These are phyloP conservation scores for Picocystis sp. DNA, from an alignment of 163 green algal species.

Conservation along the genomic window DNA sequence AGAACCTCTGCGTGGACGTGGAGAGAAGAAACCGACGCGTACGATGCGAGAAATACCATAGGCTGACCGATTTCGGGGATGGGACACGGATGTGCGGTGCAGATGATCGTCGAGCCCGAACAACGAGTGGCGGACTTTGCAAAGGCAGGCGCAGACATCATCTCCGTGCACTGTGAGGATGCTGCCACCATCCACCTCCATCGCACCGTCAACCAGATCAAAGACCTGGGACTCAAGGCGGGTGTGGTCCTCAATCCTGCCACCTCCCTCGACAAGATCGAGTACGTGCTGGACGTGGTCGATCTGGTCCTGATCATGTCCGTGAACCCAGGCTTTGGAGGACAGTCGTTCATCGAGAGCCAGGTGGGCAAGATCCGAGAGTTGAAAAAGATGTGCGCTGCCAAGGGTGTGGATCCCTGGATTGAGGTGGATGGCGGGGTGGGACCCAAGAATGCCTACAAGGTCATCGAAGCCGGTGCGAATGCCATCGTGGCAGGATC, in stretches of 20 bases:
- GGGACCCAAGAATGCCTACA: conserved; percentile 78
- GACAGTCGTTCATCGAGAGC: conserved; percentile 36
- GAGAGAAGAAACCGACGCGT: too few relatives aligned
- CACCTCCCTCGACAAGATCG: conserved; percentile 62
- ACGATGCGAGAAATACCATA: too few relatives aligned
- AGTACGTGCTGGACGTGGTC: conserved; percentile 72
- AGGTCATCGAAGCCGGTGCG: conserved; percentile 81
- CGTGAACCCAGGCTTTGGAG: conserved; percentile 35
- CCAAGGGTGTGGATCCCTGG: conserved; percentile 85
- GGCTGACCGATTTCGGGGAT: too few relatives aligned
- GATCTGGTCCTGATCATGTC: conserved; percentile 94
- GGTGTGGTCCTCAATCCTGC: conserved; percentile 94
- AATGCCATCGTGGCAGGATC: conserved; percentile 93
- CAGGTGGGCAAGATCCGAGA: conserved; percentile 79
- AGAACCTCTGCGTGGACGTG: too few relatives aligned
- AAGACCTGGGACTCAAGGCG: conserved; percentile 86
- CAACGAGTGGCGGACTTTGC: conserved; percentile 57
- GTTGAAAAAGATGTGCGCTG: conserved; percentile 75
- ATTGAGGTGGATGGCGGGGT: conserved; percentile 97
- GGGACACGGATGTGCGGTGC: neutral
- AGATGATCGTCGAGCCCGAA: conserved; percentile 99
- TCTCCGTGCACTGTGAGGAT: conserved; percentile 86
- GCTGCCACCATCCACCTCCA: conserved; percentile 90
- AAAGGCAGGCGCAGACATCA: conserved; percentile 72
- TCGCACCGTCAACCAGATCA: conserved; percentile 80